A percentile compares a stretch with the other conserved stretches of the same genome.
These are phyloP conservation scores for Tetracladium maxilliforme DNA, from an alignment of 2,329 filamentous ascomycete genomes.

Conservation along the genomic window DNA sequence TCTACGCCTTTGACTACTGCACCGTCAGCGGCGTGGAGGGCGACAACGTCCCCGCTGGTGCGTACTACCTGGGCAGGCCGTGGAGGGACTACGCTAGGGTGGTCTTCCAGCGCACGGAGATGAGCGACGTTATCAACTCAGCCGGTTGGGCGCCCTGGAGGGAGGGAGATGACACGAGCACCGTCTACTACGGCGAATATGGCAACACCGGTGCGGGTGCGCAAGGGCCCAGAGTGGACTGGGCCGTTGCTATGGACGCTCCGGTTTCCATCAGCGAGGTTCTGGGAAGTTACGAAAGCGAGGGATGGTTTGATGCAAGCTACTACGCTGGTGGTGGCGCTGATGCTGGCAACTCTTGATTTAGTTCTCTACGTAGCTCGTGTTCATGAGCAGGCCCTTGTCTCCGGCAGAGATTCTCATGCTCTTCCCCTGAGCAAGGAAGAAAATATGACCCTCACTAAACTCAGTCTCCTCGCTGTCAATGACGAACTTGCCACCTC, in stretches of 20 bases:
- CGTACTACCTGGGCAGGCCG: slow-evolving; percentile 34
- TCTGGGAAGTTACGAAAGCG: slow-evolving; percentile 25
- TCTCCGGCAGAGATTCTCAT: too few species aligned
- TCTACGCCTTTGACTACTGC: slow-evolving; percentile 40
- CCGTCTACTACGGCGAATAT: slow-evolving; percentile 36
- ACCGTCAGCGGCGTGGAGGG: slow-evolving; percentile 24
- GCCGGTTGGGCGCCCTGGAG: slow-evolving; percentile 36
- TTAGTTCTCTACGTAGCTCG: too few species aligned
- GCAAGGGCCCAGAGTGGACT: slow-evolving; percentile 29
- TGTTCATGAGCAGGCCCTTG: too few species aligned
- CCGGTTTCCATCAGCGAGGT: slow-evolving; percentile 26
- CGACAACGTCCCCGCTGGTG: slow-evolving; percentile 19
- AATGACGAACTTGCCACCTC: slow-evolving; percentile 38
- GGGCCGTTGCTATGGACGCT: slow-evolving; percentile 21
- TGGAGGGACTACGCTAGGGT: slow-evolving; percentile 36
- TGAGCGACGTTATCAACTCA: slow-evolving; percentile 32
- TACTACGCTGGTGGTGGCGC: too few species aligned
- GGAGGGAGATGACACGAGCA: slow-evolving; percentile 22
- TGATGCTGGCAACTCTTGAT: too few species aligned
- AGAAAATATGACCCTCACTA: slow-evolving; percentile 49
- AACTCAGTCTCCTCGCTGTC: slow-evolving; percentile 36
- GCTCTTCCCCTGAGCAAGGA: slow-evolving; percentile 48
- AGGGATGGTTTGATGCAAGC: slow-evolving; percentile 25
- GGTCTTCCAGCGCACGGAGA: slow-evolving; percentile 28
- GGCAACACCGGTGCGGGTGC: slow-evolving; percentile 34